These are phyloP conservation scores for Heliocybe sulcata DNA, from an alignment of 1,284 basidiomycete species.

Conservation along the genomic window DNA sequence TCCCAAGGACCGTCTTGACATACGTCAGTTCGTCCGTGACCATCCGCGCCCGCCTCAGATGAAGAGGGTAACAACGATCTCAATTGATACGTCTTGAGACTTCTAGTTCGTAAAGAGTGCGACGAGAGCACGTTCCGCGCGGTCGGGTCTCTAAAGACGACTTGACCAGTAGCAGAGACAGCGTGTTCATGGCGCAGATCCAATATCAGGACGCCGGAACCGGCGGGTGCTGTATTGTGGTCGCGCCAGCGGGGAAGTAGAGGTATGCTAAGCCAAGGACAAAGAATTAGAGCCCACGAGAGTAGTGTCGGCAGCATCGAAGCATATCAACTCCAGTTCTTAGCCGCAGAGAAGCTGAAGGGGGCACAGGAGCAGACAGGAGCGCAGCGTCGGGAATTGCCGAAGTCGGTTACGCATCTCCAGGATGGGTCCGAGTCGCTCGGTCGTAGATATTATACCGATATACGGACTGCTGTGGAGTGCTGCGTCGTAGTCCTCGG, in stretches of 20 bases:
- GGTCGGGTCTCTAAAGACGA: slow-evolving; percentile 52
- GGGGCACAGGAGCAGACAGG: background rate
- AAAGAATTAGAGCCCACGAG: background rate
- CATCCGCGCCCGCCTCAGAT: slow-evolving; percentile 22
- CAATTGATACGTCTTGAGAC: slow-evolving; percentile 6
- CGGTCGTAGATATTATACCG: no score
- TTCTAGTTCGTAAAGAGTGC: slow-evolving; percentile 5
- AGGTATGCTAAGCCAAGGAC: background rate
- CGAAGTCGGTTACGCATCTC: no score
- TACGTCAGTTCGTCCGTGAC: slow-evolving; percentile 29
- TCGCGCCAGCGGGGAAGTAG: background rate
- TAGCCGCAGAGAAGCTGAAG: background rate
- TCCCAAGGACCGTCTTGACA: slow-evolving; percentile 53
- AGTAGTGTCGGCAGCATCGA: background rate
- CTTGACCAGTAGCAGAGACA: slow-evolving; percentile 41
- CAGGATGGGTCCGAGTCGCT: no score
- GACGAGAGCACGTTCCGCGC: slow-evolving; percentile 18
- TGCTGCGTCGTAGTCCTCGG: no score
- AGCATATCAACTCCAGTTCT: background rate
- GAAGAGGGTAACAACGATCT: slow-evolving; percentile 2
- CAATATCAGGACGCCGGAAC: slow-evolving; percentile 37
- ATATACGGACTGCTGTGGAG: no score
- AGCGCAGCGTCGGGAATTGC: no score
- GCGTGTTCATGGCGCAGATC: slow-evolving; percentile 65
- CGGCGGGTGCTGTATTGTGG: background rate